Percentiles rank a stretch among this genome's conserved stretches.
These are phyloP conservation scores for Spatholobus suberectus DNA, from an alignment of 306 rosid genomes.

Conservation along the genomic window DNA sequence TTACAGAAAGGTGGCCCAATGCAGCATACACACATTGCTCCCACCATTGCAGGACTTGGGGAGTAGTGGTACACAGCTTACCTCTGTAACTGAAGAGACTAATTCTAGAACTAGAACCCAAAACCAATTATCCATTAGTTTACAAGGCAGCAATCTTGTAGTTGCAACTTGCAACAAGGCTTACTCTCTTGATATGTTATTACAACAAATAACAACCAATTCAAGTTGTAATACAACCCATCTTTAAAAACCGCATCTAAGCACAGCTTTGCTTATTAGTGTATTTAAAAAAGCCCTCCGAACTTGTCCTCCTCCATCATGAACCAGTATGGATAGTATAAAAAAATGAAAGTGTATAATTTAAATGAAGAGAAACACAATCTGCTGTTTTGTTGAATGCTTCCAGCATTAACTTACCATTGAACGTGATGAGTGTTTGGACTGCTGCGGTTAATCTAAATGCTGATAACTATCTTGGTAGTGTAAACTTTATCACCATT, in stretches of 20 bases:
- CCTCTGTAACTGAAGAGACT: not conserved
- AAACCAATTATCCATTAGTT: not conserved
- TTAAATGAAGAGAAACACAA: not conserved
- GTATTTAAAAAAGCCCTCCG: not conserved
- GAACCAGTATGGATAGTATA: not conserved
- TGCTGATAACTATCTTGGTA: conserved; percentile 39
- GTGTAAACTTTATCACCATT: conserved; percentile 47
- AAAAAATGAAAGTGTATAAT: not conserved
- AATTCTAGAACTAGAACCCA: not conserved
- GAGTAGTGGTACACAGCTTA: too few species aligned
- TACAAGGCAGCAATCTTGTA: too few species aligned
- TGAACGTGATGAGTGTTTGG: not conserved
- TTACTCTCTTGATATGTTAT: not conserved
- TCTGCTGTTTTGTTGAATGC: not conserved
- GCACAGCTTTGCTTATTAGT: not conserved
- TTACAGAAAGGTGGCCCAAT: too few species aligned
- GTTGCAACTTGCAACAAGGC: not conserved
- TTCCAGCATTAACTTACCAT: not conserved
- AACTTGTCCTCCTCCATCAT: not conserved
- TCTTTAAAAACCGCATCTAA: not conserved
- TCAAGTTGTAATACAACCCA: not conserved
- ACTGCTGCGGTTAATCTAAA: not conserved
- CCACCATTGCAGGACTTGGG: too few species aligned
- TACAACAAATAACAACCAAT: not conserved
- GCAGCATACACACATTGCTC: too few species aligned